phyloP scores from a whole-genome alignment of 2,329 filamentous ascomycete species.

The Knufia fluminis region DNA sequence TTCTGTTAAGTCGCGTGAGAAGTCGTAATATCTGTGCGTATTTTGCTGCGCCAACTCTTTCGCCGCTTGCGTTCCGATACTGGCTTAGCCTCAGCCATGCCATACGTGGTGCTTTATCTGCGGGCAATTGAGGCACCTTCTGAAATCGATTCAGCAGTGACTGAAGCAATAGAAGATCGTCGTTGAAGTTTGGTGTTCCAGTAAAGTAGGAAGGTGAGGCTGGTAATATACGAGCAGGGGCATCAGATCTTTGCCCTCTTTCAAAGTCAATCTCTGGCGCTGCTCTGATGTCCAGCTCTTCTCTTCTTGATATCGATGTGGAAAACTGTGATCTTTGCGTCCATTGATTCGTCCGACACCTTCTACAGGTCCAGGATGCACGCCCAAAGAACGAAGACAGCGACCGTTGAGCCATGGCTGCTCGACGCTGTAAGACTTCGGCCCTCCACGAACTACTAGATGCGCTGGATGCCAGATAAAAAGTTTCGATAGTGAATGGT shows the following conservation, averaged over 20 bases:
- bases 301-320: slow-evolving; percentile 15
- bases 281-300: slow-evolving; percentile 25
- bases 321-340: slow-evolving; percentile 10
- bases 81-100: slow-evolving; percentile 73
- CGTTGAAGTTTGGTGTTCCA: slow-evolving; percentile 73
- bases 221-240: slow-evolving; percentile 66
- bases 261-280: slow-evolving; percentile 38
- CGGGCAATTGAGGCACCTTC: slow-evolving; percentile 58
- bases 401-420: slow-evolving; percentile 4
- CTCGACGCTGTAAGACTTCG: neutral
- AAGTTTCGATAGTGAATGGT: neutral
- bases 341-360: slow-evolving; percentile 6
- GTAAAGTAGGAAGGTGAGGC: slow-evolving; percentile 92
- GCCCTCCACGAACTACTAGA: neutral
- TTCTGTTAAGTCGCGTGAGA: slow-evolving; percentile 71
- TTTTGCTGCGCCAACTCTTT: slow-evolving; percentile 64
- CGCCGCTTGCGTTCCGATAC: slow-evolving; percentile 62
- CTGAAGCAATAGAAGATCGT: slow-evolving; percentile 67
- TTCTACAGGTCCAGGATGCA: neutral
- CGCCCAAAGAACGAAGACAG: slow-evolving; percentile 1
- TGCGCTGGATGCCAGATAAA: too few species aligned
- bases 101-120: slow-evolving; percentile 59
- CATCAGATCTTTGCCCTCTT: slow-evolving; percentile 15
- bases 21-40: slow-evolving; percentile 69
- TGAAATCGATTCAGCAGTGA: slow-evolving; percentile 62